A percentile compares a stretch with the other conserved stretches of the same genome.
Evolutionary conservation across 148 eudicot genomes (phyloP).

Genomic region (Rhododendron ferrugineum): DNA sequence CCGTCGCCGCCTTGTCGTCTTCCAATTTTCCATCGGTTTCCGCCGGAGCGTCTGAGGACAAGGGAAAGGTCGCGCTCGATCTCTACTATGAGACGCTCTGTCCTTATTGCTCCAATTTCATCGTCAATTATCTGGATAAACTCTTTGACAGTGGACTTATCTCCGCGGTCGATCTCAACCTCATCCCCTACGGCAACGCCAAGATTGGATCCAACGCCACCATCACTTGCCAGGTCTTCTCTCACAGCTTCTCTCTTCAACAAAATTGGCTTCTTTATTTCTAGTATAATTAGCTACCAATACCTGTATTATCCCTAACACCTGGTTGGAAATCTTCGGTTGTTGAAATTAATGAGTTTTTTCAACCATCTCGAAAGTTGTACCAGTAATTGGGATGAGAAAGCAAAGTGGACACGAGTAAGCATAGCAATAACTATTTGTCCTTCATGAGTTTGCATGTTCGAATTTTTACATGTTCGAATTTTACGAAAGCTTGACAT

Average conservation of each 20-base stretch:
- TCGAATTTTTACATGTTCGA: too few relatives aligned
- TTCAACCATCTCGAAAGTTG: too few relatives aligned
- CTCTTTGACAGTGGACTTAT: constrained; percentile 29
- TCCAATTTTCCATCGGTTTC: not conserved
- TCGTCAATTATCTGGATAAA: constrained; percentile 33
- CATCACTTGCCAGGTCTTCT: constrained; percentile 45
- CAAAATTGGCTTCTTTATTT: not conserved
- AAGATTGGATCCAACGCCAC: constrained; percentile 24
- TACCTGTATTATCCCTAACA: not conserved
- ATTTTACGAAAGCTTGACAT: too few relatives aligned
- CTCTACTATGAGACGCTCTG: constrained; percentile 43
- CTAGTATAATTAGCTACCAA: not conserved
- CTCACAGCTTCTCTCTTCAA: not conserved
- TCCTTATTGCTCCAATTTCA: constrained; percentile 43
- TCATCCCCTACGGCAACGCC: constrained; percentile 52
- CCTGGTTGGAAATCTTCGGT: not conserved
- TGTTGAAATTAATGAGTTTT: too few relatives aligned
- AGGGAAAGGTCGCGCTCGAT: constrained; percentile 27
- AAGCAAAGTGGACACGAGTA: too few relatives aligned
- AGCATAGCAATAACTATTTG: too few relatives aligned
- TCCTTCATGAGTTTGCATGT: too few relatives aligned
- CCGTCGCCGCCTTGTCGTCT: not conserved
- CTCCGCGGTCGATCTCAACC: constrained; percentile 33
- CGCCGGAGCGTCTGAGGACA: not conserved
- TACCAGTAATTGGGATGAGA: too few relatives aligned